A percentile compares a stretch with the other conserved stretches of the same genome.
Evolutionary conservation across 345 rosid genomes (phyloP).

Genomic region (Pistacia integerrima): DNA sequence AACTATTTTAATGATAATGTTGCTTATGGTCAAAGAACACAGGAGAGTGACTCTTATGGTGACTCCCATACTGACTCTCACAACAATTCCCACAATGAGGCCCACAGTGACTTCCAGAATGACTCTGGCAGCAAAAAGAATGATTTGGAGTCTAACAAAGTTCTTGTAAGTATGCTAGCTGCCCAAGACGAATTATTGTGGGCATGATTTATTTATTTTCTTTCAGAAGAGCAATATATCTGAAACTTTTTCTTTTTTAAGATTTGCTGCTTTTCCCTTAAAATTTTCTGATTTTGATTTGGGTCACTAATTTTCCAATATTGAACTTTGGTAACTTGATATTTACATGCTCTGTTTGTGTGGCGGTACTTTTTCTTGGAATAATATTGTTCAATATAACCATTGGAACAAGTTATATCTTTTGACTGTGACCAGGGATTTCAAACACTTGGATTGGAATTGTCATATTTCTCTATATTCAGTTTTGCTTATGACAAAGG

Average conservation of each 20-base stretch:
- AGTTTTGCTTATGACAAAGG: background rate
- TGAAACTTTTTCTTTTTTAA: background rate
- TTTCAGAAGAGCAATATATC: background rate
- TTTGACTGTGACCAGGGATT: background rate
- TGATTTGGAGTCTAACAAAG: constrained; percentile 27
- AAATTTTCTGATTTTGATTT: background rate
- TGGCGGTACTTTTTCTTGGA: background rate
- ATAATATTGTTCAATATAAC: background rate
- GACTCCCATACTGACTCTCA: constrained; percentile 11
- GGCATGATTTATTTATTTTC: background rate
- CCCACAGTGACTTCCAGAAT: constrained; percentile 11
- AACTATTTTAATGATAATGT: constrained; percentile 53
- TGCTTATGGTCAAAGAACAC: constrained; percentile 27
- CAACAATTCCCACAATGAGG: constrained; percentile 5
- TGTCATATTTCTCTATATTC: background rate
- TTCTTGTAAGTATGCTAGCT: constrained; percentile 35
- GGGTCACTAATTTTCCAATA: background rate
- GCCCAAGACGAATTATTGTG: too few relatives aligned
- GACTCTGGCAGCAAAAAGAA: constrained; percentile 19
- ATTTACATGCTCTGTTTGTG: background rate
- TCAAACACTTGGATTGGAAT: constrained; percentile 1
- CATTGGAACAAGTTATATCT: background rate
- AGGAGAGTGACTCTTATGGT: constrained; percentile 26
- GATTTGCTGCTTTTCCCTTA: background rate
- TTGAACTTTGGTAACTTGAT: background rate